Evolutionary conservation across 2,329 filamentous ascomycete species (phyloP), one percentile per base, ranked within the genome.

Genomic region (Ploettnerulaceae sp.): DNA sequence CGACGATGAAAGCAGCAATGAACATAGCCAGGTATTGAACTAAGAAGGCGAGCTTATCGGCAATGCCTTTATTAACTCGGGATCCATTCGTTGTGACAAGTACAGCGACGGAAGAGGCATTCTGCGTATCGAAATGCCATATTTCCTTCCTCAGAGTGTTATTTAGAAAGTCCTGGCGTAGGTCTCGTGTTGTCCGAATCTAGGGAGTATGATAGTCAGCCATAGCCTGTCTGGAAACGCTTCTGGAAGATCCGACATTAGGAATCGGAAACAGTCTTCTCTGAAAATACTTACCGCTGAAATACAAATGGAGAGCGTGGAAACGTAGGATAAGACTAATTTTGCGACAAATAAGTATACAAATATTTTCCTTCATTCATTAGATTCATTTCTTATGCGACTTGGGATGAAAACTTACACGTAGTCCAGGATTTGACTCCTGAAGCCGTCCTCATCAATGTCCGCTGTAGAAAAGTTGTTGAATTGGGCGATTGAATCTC

Each of bases 331-430:
- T 4, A 73, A 55, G 12, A 65, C 55, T 40, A 77, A 73, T 22
- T 72, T 73, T 2, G 61, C 75, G 32, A 77, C 58, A 56, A 77
- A 77, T 6, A 79, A 66, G 51, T 78, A 79, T 9, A 79, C 62
- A 52, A 79, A 77, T 55, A 34, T 4, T 36, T 40, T 40, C 4
- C 45, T 47, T 20, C 7, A 14, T 26, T 26, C 2, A 7, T 29
- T 22, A 44, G 28, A 14, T 14, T 4, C 26, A n/a, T 11, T 43
- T 26, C 6, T 22, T 5, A 26, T 15, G 14, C 6, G n/a, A 4
- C 2, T 21, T 21, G 11, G 21, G n/a, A 8, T 3, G 8, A 14
- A 21, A 9, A 32, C 26, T 25, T 34, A 42, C 40, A 47, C 40
- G 18, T 24, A 48, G n/a, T 41, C 18, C 8, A 45, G 11, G 7